Percentiles rank a stretch among this genome's conserved stretches.
phyloP scores from a whole-genome alignment of 495 filamentous ascomycete genomes.

The Tuber melanosporum region DNA sequence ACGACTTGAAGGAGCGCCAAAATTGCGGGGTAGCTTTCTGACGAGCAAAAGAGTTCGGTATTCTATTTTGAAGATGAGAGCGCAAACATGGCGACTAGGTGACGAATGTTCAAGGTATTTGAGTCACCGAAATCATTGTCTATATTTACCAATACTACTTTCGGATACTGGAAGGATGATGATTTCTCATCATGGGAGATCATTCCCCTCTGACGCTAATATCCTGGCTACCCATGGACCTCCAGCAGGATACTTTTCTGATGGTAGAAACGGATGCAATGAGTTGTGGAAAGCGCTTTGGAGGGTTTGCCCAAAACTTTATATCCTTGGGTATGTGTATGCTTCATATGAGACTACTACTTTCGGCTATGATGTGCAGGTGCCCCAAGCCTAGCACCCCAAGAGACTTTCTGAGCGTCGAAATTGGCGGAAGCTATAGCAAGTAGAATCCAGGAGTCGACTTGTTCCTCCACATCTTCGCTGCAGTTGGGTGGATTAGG shows the following conservation, averaged over 20 bases:
- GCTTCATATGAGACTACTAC: conserved; percentile 54
- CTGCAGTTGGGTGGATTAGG: too few relatives aligned
- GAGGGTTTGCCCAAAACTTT: conserved; percentile 67
- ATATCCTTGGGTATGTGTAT: conserved; percentile 88
- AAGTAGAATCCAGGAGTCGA: too few relatives aligned
- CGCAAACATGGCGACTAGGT: conserved; percentile 29
- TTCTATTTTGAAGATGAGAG: conserved; percentile 47
- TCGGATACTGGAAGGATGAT: conserved; percentile 4
- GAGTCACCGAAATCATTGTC: conserved; percentile 20
- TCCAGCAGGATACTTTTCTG: conserved; percentile 57
- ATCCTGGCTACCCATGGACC: conserved; percentile 81
- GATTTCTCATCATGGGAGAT: conserved; percentile 21
- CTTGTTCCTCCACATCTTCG: too few relatives aligned
- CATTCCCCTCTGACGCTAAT: conserved; percentile 60
- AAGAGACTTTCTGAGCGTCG: too few relatives aligned
- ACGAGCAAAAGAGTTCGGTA: conserved; percentile 30
- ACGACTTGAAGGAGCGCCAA: conserved; percentile 9
- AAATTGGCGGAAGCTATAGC: too few relatives aligned
- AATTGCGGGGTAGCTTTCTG: conserved; percentile 16
- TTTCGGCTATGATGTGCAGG: conserved; percentile 50
- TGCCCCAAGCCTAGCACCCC: background rate
- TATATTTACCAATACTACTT: conserved; percentile 1
- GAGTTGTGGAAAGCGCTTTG: conserved; percentile 68
- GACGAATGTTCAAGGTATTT: conserved; percentile 20
- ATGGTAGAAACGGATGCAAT: conserved; percentile 69